Conservation (phyloP, 2,329 filamentous ascomycete species). For the Sordariomycetes sp. region DNA sequence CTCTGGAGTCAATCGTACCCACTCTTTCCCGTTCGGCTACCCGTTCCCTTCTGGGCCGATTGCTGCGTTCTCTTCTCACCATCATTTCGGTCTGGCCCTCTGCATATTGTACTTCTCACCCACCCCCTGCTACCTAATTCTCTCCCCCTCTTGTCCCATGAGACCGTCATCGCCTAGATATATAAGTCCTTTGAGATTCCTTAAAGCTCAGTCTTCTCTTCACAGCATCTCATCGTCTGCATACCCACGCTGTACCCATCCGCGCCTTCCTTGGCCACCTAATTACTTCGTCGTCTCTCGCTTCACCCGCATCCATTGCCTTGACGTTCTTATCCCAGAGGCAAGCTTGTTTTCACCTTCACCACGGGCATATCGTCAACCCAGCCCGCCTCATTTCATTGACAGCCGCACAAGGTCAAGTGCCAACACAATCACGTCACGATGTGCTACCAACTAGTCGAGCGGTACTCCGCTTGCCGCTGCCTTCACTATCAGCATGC, state of each 20-base stretch:
- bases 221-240: background rate
- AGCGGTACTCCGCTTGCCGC: conserved; percentile 74
- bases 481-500: conserved; percentile 84
- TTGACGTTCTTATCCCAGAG: background rate
- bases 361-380: background rate
- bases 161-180: background rate
- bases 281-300: background rate
- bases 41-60: conserved; percentile 4
- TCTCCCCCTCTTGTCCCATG: background rate
- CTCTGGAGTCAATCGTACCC: conserved; percentile 8
- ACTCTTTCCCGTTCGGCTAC: conserved; percentile 5
- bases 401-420: background rate
- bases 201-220: conserved; percentile 7
- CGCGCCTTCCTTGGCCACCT: background rate
- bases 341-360: background rate
- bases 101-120: background rate
- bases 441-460: conserved; percentile 83
- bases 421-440: conserved; percentile 11
- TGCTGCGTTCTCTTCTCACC: conserved; percentile 10
- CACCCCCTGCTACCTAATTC: background rate
- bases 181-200: background rate
- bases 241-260: background rate
- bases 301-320: background rate
- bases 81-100: conserved; percentile 9
- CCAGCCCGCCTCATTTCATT: background rate